Conservation (phyloP, 2,329 filamentous ascomycete genomes). For the Camillea tinctor region DNA sequence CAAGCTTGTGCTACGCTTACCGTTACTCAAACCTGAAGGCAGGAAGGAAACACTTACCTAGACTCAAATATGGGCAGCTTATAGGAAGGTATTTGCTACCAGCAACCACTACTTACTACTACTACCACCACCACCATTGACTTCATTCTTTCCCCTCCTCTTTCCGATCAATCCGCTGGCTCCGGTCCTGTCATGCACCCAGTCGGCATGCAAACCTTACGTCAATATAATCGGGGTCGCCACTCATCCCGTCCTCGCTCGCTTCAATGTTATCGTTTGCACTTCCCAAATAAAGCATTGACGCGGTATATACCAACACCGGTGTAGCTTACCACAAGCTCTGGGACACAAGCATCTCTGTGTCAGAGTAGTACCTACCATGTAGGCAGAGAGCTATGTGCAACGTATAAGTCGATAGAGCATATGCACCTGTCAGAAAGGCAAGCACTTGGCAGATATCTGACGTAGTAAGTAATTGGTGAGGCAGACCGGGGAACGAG, state of each 20-base stretch:
- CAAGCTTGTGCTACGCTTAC: too few relatives aligned
- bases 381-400: too few relatives aligned
- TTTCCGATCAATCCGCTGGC: slow-evolving; percentile 33
- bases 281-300: slow-evolving; percentile 30
- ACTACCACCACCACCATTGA: too few relatives aligned
- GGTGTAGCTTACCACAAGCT: slow-evolving; percentile 31
- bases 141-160: slow-evolving; percentile 34
- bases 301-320: slow-evolving; percentile 39
- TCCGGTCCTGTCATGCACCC: slow-evolving; percentile 32
- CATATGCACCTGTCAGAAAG: too few relatives aligned
- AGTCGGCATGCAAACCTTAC: slow-evolving; percentile 23
- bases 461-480: slow-evolving; percentile 30
- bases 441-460: slow-evolving; percentile 18
- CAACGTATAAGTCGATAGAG: too few relatives aligned
- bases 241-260: slow-evolving; percentile 33
- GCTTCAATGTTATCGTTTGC: slow-evolving; percentile 27
- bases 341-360: slow-evolving; percentile 40
- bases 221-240: slow-evolving; percentile 34
- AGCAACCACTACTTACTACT: too few relatives aligned
- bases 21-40: too few relatives aligned
- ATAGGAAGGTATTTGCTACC: too few relatives aligned
- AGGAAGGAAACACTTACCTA: too few relatives aligned
- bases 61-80: too few relatives aligned
- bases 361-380: slow-evolving; percentile 25
- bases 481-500: too few relatives aligned